Percentiles rank a stretch among this genome's conserved stretches.
Evolutionary conservation across 495 filamentous ascomycete species (phyloP).

Genomic region (Mytilinidion resinicola): DNA sequence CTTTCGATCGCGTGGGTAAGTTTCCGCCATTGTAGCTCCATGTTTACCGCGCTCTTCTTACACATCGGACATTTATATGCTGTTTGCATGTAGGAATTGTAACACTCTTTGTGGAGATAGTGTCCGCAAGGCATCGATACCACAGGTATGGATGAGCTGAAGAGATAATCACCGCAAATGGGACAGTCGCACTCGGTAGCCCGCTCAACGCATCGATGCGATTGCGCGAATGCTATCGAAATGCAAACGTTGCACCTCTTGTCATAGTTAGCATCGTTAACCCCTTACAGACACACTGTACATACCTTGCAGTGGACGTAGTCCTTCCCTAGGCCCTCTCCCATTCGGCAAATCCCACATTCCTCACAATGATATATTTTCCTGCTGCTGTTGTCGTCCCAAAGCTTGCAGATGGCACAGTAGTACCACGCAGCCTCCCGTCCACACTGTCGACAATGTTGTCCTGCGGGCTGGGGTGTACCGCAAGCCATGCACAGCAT

Average conservation of each 20-base stretch:
- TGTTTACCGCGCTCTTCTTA: constrained; percentile 87
- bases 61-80: constrained; percentile 95
- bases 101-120: constrained; percentile 85
- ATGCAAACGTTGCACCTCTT: constrained; percentile 63
- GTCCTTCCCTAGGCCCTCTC: constrained; percentile 88
- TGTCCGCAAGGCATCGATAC: constrained; percentile 96
- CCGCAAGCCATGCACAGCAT: constrained; percentile 99
- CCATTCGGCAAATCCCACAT: constrained; percentile 91
- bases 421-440: constrained; percentile 84
- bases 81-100: constrained; percentile 71
- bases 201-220: constrained; percentile 91
- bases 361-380: constrained; percentile 95
- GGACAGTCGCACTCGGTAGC: constrained; percentile 94
- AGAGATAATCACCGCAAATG: constrained; percentile 98
- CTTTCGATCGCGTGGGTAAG: constrained; percentile 74
- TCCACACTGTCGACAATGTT: constrained; percentile 69
- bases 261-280: constrained; percentile 17
- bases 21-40: constrained; percentile 91
- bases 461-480: constrained; percentile 72
- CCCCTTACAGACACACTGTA: not conserved
- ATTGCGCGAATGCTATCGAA: constrained; percentile 67
- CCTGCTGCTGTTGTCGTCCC: constrained; percentile 88
- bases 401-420: constrained; percentile 89
- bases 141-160: constrained; percentile 80
- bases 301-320: constrained; percentile 95